phyloP scores from a whole-genome alignment of 148 eudicot genomes.

The Arctostaphylos glauca region DNA sequence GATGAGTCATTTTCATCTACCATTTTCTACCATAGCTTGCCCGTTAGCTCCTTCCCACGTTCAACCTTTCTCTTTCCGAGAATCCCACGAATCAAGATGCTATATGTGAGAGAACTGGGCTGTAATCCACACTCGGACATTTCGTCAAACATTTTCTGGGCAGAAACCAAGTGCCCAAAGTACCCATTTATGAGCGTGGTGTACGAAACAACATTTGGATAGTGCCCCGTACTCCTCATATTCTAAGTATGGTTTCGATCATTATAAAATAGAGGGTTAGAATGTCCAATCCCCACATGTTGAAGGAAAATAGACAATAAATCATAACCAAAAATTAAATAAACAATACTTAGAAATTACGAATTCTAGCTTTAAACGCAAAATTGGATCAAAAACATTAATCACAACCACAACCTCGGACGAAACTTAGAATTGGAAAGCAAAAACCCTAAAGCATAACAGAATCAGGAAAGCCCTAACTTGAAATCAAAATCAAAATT shows the following conservation, averaged over 20 bases:
- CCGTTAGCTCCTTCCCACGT: conserved; percentile 40
- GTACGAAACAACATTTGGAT: conserved; percentile 60
- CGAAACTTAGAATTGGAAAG: no score
- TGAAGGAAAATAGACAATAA: no score
- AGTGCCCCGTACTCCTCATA: conserved; percentile 56
- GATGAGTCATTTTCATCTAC: conserved; percentile 24
- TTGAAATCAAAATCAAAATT: no score
- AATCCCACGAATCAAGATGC: conserved; percentile 60
- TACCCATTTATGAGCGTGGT: conserved; percentile 71
- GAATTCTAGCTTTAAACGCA: no score
- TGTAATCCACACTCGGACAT: conserved; percentile 50
- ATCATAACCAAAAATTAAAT: no score
- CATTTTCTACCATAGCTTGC: conserved; percentile 57
- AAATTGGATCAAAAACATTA: no score
- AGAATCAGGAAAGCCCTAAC: no score
- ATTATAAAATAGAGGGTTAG: no score
- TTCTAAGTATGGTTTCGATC: conserved; percentile 12
- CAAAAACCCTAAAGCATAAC: no score
- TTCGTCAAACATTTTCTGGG: conserved; percentile 62
- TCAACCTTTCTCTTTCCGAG: conserved; percentile 42
- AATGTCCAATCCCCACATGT: no score
- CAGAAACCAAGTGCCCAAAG: conserved; percentile 52
- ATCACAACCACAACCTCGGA: no score
- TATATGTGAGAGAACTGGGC: conserved; percentile 57
- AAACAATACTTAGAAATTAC: no score